Conservation (phyloP, 129 eudicot species). For the Flaveria robusta region DNA sequence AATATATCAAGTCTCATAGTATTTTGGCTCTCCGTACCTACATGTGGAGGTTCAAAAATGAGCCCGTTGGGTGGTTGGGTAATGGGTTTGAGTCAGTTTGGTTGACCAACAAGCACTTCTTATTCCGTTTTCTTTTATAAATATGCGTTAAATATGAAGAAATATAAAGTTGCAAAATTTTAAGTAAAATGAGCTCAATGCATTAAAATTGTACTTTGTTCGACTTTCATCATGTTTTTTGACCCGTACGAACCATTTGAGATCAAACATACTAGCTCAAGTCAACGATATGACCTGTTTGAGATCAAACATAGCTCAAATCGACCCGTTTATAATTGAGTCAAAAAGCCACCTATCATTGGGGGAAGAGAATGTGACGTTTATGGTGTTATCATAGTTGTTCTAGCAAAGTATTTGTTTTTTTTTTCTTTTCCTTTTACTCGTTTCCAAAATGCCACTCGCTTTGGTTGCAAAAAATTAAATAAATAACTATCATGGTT, state of each 20-base stretch:
- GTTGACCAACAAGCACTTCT: neutral
- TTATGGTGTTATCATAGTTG: too few species aligned
- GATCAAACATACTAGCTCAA: neutral
- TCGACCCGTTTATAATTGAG: too few species aligned
- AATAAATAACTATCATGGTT: too few species aligned
- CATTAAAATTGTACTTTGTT: neutral
- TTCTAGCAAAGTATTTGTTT: too few species aligned
- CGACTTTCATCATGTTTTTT: neutral
- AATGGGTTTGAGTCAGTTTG: neutral
- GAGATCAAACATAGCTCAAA: neutral
- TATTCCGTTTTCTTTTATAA: neutral
- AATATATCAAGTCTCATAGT: conserved; percentile 1
- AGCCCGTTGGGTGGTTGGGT: neutral
- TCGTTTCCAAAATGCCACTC: too few species aligned
- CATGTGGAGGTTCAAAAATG: neutral
- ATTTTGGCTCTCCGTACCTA: neutral
- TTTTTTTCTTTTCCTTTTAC: too few species aligned
- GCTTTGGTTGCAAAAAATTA: too few species aligned
- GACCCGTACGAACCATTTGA: neutral
- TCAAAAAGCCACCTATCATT: too few species aligned
- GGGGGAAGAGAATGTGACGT: too few species aligned
- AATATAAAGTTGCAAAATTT: neutral
- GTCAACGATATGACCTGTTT: neutral
- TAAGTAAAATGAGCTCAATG: neutral
- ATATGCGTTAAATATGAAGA: neutral